Percentiles rank a stretch among this genome's conserved stretches.
phyloP scores from a whole-genome alignment of 257 asterid genomes.

The Primulina tabacum region DNA sequence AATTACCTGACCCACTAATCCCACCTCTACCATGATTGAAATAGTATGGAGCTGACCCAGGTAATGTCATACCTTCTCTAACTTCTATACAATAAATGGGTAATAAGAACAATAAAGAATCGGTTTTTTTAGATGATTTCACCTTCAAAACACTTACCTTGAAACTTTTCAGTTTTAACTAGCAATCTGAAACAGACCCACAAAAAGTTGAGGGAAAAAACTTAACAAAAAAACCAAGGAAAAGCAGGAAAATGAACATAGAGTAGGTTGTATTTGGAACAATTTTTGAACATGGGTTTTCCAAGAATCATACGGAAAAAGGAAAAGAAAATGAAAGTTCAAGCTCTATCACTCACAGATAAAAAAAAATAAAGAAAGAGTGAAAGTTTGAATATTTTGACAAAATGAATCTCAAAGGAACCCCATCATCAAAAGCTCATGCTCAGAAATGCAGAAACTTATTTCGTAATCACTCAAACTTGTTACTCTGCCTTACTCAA shows the following conservation, averaged over 20 bases:
- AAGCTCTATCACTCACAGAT: constrained; percentile 15
- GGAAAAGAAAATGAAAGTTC: constrained; percentile 8
- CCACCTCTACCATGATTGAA: constrained; percentile 48
- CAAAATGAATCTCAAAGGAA: constrained; percentile 25
- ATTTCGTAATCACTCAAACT: constrained; percentile 24
- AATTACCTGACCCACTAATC: constrained; percentile 40
- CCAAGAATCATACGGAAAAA: constrained; percentile 24
- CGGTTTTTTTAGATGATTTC: constrained; percentile 6
- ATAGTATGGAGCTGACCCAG: constrained; percentile 64
- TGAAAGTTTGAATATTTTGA: constrained; percentile 22
- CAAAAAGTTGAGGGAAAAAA: constrained; percentile 9
- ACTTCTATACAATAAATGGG: constrained; percentile 60
- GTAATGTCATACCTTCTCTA: constrained; percentile 62
- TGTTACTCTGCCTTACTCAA: constrained; percentile 21
- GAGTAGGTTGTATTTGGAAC: constrained; percentile 15
- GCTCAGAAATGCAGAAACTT: constrained; percentile 40
- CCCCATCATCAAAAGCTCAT: constrained; percentile 25
- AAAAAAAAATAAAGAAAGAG: neutral
- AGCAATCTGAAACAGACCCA: constrained; percentile 34
- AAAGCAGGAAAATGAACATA: constrained; percentile 14
- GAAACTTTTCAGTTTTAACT: constrained; percentile 5
- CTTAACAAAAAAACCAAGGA: constrained; percentile 18
- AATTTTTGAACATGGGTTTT: constrained; percentile 41
- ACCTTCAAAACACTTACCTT: neutral
- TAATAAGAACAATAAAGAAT: constrained; percentile 25